Evolutionary conservation across 352 stramenopile genomes (phyloP).

Genomic region (Globisporangium alternatum): DNA sequence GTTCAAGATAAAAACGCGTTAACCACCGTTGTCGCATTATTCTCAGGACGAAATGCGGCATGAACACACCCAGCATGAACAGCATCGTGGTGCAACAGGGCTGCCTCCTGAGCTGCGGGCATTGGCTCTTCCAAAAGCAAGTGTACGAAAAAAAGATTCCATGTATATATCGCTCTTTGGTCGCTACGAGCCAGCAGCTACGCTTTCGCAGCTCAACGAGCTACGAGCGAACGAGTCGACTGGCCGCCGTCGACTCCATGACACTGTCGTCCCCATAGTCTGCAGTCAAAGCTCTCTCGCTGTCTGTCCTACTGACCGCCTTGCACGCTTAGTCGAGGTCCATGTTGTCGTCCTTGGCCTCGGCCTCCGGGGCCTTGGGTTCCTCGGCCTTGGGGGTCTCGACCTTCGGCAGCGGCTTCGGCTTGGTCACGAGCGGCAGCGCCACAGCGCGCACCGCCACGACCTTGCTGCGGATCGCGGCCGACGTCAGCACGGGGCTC

Average conservation of each 20-base stretch:
- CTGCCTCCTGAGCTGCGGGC: background rate
- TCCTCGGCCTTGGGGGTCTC: constrained; percentile 51
- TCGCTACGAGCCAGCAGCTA: background rate
- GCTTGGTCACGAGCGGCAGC: constrained; percentile 96
- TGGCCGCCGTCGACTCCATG: background rate
- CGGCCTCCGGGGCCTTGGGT: constrained; percentile 26
- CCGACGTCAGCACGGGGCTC: constrained; percentile 91
- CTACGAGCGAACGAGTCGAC: background rate
- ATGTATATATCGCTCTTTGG: constrained; percentile 17
- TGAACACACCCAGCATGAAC: too few species aligned
- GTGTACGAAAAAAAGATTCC: constrained; percentile 6
- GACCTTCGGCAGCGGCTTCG: constrained; percentile 87
- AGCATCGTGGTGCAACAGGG: too few species aligned
- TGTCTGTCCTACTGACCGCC: background rate
- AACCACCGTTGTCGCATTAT: background rate
- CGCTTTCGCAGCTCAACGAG: background rate
- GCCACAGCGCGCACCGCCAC: constrained; percentile 87
- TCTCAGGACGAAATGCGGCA: too few species aligned
- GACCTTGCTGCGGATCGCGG: constrained; percentile 88
- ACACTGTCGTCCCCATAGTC: background rate
- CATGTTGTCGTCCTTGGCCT: constrained; percentile 79
- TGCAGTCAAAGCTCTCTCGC: background rate
- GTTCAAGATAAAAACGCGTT: background rate
- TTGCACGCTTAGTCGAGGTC: constrained; percentile 71
- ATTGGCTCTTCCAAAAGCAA: background rate